Percentiles rank a stretch among this genome's conserved stretches.
Conservation (phyloP, 139 green algal species). For the Trebouxia sp. region DNA sequence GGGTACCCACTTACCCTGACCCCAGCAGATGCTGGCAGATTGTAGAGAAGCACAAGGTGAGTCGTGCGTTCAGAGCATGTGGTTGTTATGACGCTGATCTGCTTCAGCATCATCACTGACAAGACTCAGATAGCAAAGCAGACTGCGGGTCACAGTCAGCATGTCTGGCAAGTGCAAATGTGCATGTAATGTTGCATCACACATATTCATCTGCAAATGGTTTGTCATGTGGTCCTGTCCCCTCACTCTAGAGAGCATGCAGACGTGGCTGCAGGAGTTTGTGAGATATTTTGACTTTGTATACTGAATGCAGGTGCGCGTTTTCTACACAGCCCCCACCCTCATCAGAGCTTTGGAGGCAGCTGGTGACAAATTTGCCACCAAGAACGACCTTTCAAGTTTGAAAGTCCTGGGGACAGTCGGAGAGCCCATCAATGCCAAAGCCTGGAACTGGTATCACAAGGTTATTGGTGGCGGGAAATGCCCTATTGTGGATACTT, state of each 20-base stretch:
- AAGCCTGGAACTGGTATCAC: conserved; percentile 96
- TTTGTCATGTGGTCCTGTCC: too few species aligned
- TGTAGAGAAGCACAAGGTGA: conserved; percentile 81
- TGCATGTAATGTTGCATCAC: too few species aligned
- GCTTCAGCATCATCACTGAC: too few species aligned
- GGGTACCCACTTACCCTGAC: conserved; percentile 83
- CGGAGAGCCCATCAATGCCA: conserved; percentile 98
- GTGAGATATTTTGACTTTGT: too few species aligned
- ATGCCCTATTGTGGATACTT: conserved; percentile 94
- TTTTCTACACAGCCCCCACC: conserved; percentile 96
- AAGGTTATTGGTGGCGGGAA: conserved; percentile 65
- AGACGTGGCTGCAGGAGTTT: too few species aligned
- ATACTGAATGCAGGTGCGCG: conserved; percentile 62
- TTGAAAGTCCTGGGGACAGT: conserved; percentile 92
- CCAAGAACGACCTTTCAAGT: conserved; percentile 44
- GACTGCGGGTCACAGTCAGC: too few species aligned
- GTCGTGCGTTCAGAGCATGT: too few species aligned
- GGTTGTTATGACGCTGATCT: too few species aligned
- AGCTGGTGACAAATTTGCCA: conserved; percentile 74
- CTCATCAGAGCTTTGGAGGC: conserved; percentile 89
- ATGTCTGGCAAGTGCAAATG: too few species aligned
- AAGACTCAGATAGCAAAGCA: too few species aligned
- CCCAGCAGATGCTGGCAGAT: conserved; percentile 92
- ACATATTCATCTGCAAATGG: too few species aligned
- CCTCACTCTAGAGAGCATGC: too few species aligned